These are phyloP conservation scores for Aspergillus pseudoglaucus DNA, from an alignment of 2,329 filamentous ascomycete genomes.

Conservation along the genomic window DNA sequence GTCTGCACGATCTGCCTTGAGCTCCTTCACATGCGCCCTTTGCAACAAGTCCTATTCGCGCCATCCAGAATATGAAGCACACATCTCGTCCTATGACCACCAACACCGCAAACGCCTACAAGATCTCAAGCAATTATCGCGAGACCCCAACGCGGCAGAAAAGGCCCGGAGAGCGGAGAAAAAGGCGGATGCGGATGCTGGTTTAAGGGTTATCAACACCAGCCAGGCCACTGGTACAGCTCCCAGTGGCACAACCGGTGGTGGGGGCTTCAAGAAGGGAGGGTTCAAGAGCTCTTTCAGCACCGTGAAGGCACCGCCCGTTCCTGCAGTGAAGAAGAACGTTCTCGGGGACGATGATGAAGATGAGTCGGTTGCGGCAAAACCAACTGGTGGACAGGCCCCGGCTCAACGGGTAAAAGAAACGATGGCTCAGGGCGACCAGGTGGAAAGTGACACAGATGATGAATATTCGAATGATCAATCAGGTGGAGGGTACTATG, in stretches of 20 bases:
- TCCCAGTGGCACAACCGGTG: constrained; percentile 14
- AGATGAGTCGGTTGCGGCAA: constrained; percentile 22
- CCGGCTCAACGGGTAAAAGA: constrained; percentile 3
- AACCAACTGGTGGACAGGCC: constrained; percentile 4
- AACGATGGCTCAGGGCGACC: constrained; percentile 20
- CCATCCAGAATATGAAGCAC: constrained; percentile 93
- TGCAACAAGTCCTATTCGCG: constrained; percentile 93
- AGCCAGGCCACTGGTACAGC: constrained; percentile 19
- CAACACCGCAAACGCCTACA: constrained; percentile 69
- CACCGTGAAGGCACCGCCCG: constrained; percentile 39
- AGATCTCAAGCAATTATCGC: constrained; percentile 42
- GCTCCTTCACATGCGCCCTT: constrained; percentile 75
- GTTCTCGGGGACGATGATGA: constrained; percentile 38
- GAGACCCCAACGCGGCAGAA: constrained; percentile 38
- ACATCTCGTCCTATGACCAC: constrained; percentile 91
- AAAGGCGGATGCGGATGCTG: constrained; percentile 38
- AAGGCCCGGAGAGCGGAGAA: constrained; percentile 37
- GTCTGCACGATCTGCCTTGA: constrained; percentile 66
- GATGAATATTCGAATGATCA: constrained; percentile 50
- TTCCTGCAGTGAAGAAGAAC: constrained; percentile 33
- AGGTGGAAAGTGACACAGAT: constrained; percentile 66
- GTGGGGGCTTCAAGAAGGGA: constrained; percentile 64
- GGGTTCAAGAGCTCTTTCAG: constrained; percentile 75
- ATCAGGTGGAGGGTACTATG: constrained; percentile 43
- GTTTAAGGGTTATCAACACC: constrained; percentile 31